Evolutionary conservation across 257 asterid species (phyloP).

Genomic region (Scutellaria barbata): DNA sequence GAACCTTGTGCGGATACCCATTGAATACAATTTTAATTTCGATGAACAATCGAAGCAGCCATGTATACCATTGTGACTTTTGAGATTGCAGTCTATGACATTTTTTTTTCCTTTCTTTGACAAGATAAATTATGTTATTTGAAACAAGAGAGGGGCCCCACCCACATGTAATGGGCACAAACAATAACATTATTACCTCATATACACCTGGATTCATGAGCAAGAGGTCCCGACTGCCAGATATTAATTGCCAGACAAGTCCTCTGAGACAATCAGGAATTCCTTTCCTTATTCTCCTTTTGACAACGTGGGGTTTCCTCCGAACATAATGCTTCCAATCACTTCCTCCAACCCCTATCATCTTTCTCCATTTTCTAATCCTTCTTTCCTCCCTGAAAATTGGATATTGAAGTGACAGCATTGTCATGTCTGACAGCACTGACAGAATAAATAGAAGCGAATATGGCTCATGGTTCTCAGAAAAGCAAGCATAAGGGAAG

Average conservation of each 20-base stretch:
- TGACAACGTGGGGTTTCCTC: conserved; percentile 93
- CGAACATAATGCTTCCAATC: conserved; percentile 97
- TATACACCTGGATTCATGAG: conserved; percentile 98
- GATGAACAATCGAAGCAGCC: conserved; percentile 7
- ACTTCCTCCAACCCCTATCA: conserved; percentile 99
- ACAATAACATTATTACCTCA: conserved; percentile 63
- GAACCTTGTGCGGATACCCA: background rate
- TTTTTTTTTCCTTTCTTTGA: background rate
- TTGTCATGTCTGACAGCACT: conserved; percentile 26
- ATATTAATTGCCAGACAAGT: conserved; percentile 95
- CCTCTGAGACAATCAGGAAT: conserved; percentile 99
- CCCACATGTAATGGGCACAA: conserved; percentile 18
- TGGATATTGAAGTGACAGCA: conserved; percentile 22
- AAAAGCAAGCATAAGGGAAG: conserved; percentile 9
- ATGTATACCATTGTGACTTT: conserved; percentile 7
- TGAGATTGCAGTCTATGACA: background rate
- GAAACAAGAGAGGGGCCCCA: background rate
- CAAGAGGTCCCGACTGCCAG: conserved; percentile 99
- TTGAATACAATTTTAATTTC: background rate
- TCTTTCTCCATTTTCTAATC: conserved; percentile 96
- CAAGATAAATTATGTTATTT: conserved; percentile 13
- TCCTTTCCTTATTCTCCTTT: conserved; percentile 96
- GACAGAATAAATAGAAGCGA: conserved; percentile 23
- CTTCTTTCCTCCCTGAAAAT: conserved; percentile 84
- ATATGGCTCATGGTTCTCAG: conserved; percentile 10